Base-by-base conservation (phyloP, 176 grass and related monocot genomes). In the Pontederia paniculata region DNA sequence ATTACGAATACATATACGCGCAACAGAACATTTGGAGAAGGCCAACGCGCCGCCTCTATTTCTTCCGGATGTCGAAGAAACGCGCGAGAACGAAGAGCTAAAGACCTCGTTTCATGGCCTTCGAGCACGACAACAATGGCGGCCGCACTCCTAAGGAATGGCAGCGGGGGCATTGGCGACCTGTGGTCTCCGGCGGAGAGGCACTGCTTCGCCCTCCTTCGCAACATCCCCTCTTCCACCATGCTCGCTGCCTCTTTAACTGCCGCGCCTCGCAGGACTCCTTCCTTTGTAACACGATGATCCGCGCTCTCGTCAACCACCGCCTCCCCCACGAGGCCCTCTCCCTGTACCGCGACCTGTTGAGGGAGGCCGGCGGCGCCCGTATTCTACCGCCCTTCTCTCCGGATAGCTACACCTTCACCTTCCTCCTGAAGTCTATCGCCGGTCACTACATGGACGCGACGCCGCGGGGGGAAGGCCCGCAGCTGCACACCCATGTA, bases 331-430 rank as follows among this genome's bases (percentile, higher is more conserved):
- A 25, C 25, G 56, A 71, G 2, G 37, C 69, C 12, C 17, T 71
- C n/a, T 7, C 23, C 17, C 22, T 71, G 17, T 71, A 71, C 57
- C n/a, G 69, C 4, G 57, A 43, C 47, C 23, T 71, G 8, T 31
- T 47, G 25, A 12, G 47, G 10, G 57, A 16, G 13, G 46, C 56
- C n/a, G n/a, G 16, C 22, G 21, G 25, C 50, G 49, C 1, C 5
- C 65, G 31, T 10, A 41, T 54, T 46, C n/a, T 53, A 7, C 56
- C 12, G 16, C 21, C 43, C 20, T 70, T 48, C 55, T 71, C 45
- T 9, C 69, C 69, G 9, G 57, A 61, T 59, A 23, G 21, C 28
- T 51, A 71, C 13, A 71, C 69, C 57, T 71, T 71, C 47, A 56
- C 69, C 25, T 53, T 52, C 45, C 69, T 71, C 17, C 57, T 71